phyloP scores from a whole-genome alignment of 225 moss, liverwort and hornwort genomes.

The Pleurozium schreberi region DNA sequence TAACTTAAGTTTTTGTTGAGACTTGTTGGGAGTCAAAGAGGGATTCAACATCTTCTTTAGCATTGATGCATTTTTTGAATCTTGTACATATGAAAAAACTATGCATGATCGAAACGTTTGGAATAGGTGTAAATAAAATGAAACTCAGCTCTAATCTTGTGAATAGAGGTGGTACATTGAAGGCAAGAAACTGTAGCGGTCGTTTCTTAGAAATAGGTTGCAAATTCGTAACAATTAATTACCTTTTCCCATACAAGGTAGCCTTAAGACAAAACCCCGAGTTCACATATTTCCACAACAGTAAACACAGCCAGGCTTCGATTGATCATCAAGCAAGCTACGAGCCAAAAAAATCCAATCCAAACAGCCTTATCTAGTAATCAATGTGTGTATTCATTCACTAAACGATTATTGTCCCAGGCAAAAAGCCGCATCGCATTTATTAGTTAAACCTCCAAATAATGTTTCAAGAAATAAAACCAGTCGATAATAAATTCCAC shows the following conservation, averaged over 20 bases:
- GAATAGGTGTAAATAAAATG: too few species aligned
- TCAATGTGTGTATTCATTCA: background rate
- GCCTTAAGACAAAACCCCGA: background rate
- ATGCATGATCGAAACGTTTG: background rate
- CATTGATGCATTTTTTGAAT: background rate
- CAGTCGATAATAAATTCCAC: background rate
- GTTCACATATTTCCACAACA: background rate
- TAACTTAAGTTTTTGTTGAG: background rate
- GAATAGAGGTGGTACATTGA: background rate
- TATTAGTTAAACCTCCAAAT: background rate
- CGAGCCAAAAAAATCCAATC: background rate
- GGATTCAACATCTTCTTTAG: background rate
- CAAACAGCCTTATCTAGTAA: background rate
- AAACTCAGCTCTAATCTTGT: background rate
- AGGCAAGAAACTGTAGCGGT: too few species aligned
- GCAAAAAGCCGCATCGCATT: background rate
- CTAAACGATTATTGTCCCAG: background rate
- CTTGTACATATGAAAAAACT: background rate
- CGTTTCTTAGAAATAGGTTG: background rate
- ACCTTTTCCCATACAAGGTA: background rate
- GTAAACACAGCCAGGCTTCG: background rate
- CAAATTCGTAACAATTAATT: background rate
- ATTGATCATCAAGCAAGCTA: background rate
- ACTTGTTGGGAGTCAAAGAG: background rate
- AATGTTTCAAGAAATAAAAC: background rate